Conservation (phyloP, 2,329 filamentous ascomycete species). For the Aaosphaeria arxii region DNA sequence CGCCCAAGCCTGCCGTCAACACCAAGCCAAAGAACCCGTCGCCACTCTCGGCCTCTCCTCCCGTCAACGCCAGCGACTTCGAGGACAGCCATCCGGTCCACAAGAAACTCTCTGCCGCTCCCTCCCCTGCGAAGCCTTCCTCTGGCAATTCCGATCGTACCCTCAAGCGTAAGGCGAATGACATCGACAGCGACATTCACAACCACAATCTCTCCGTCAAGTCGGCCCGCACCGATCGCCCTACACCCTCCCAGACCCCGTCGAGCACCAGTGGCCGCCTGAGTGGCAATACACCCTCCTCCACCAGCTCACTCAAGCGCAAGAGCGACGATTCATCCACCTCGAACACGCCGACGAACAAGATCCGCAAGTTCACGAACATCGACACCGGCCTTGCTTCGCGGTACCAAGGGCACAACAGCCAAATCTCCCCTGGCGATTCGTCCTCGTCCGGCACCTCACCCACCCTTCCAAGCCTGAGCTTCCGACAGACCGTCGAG, state of each 20-base stretch:
- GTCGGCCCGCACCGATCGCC: slow-evolving; percentile 27
- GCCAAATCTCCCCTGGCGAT: slow-evolving; percentile 30
- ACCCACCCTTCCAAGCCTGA: slow-evolving; percentile 31
- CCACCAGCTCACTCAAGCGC: slow-evolving; percentile 40
- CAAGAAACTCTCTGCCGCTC: slow-evolving; percentile 33
- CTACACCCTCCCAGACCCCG: slow-evolving; percentile 25
- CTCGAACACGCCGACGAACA: slow-evolving; percentile 25
- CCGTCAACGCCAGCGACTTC: slow-evolving; percentile 59
- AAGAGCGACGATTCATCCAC: slow-evolving; percentile 41
- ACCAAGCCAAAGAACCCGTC: slow-evolving; percentile 61
- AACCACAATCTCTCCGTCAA: slow-evolving; percentile 33
- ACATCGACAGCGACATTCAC: slow-evolving; percentile 35
- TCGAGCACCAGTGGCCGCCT: slow-evolving; percentile 26
- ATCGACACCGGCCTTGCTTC: slow-evolving; percentile 33
- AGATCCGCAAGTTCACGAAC: slow-evolving; percentile 32
- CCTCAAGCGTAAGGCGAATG: slow-evolving; percentile 42
- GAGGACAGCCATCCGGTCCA: slow-evolving; percentile 44
- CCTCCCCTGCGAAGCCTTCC: slow-evolving; percentile 31
- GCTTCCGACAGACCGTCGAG: slow-evolving; percentile 44
- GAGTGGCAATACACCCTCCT: slow-evolving; percentile 27
- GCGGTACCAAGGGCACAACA: slow-evolving; percentile 32
- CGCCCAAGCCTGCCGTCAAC: slow-evolving; percentile 33
- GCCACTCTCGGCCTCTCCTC: slow-evolving; percentile 59
- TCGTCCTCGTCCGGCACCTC: slow-evolving; percentile 34
- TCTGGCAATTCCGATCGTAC: slow-evolving; percentile 30